These are phyloP conservation scores for Ustilago xerochloae DNA, from an alignment of 1,284 basidiomycete species.

Conservation along the genomic window DNA sequence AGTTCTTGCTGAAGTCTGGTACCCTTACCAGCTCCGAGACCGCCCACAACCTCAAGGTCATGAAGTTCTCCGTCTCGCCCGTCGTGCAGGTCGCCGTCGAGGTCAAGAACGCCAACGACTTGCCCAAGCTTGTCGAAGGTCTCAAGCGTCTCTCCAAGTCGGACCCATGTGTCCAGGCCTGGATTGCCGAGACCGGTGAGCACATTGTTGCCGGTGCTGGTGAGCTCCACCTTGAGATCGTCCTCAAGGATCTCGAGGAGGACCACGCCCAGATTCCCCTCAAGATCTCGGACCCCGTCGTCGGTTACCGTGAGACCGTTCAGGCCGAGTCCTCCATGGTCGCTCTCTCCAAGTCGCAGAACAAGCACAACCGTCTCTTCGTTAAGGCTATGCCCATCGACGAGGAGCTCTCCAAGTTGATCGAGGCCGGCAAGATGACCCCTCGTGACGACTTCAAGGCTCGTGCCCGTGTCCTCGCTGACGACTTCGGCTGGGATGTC, in stretches of 20 bases:
- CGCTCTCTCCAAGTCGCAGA: constrained; percentile 98
- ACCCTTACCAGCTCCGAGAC: constrained; percentile 98
- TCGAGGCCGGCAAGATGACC: constrained; percentile 86
- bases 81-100: constrained; percentile 99
- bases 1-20: constrained; percentile 98
- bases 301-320: constrained; percentile 98
- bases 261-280: constrained; percentile 99
- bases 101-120: constrained; percentile 99
- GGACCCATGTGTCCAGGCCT: constrained; percentile 98
- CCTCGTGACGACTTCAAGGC: constrained; percentile 97
- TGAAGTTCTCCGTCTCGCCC: constrained; percentile 91
- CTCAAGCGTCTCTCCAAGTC: constrained; percentile 99
- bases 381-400: constrained; percentile 91
- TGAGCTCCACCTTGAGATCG: constrained; percentile 99
- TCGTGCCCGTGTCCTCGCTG: constrained; percentile 93
- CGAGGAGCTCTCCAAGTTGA: constrained; percentile 92
- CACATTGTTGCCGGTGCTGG: constrained; percentile 99
- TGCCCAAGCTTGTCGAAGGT: constrained; percentile 99
- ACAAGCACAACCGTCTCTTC: constrained; percentile 99
- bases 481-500: constrained; percentile 98
- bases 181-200: constrained; percentile 91
- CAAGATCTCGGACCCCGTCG: constrained; percentile 98
- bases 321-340: constrained; percentile 94
- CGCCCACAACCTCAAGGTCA: constrained; percentile 99
- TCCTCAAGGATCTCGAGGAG: constrained; percentile 99